Base-by-base conservation (phyloP, 2,329 filamentous ascomycete species). In the Talaromyces islandicus region DNA sequence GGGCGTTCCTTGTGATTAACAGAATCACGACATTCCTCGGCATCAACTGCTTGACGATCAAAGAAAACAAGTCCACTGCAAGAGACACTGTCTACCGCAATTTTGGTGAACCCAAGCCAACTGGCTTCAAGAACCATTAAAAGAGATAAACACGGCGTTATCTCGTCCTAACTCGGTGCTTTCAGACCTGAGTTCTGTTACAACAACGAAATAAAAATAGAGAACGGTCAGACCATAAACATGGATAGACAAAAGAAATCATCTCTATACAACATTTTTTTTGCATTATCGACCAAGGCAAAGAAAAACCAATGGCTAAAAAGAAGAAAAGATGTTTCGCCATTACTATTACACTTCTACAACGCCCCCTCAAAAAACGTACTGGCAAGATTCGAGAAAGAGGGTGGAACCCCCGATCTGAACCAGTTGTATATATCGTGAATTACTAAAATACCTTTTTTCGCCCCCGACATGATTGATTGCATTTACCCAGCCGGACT, bases 1-100 rank as follows among this genome's bases (percentile, higher is more conserved):
- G 94, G 94, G 94, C 94, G 0, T 88, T 89, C 68, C 80, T 96
- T 48, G 92, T 97, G 54, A 91, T 96, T 69, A 89, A 87, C 64
- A 90, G 89, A 71, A 97, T 99, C 68, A 97, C 94, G 78, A 83
- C 88, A 58, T 97, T 90, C 76, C 80, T 99, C 25, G 92, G 91
- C 63, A 99, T 99, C 80, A 94, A 93, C 71, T 96, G 93, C 70
- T 78, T 99, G 65, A 97, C 92, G 0, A 97, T 99, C 62, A 79
- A 77, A 55, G 65, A 71, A 54, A 72, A 76, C 60, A 68, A 66
- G 48, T 66, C 67, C 17, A 63, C 60, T 7, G 71, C 71, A 48
- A 69, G 72, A 29, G 74, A 76, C 48, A 64, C 68, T 50, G 71
- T 67, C 10, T 76, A 73, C 61, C 73, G 71, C 56, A 68, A 70